phyloP scores from a whole-genome alignment of 805 yeast genomes.

The Clavispora fructus region DNA sequence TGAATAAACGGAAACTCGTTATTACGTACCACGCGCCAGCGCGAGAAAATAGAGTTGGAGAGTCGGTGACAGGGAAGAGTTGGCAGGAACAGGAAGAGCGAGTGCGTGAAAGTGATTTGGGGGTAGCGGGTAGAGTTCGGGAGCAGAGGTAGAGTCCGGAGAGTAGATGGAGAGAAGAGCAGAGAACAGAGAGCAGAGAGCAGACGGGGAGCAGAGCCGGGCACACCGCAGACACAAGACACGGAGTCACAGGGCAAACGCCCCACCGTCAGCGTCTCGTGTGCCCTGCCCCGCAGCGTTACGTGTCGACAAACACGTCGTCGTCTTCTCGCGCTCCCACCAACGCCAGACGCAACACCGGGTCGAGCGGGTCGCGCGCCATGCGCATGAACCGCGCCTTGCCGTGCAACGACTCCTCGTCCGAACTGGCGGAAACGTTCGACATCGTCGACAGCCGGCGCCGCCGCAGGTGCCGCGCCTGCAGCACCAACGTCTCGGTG shows the following conservation, averaged over 20 bases:
- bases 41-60: not conserved
- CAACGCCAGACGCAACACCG: not conserved
- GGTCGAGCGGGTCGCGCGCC: not conserved
- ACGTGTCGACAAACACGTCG: not conserved
- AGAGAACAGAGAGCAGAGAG: not conserved
- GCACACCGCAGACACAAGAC: no score
- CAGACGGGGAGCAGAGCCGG: no score
- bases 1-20: not conserved
- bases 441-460: conserved; percentile 13
- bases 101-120: not conserved
- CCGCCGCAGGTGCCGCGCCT: conserved; percentile 24
- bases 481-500: conserved; percentile 26
- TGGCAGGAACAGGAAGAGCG: not conserved
- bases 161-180: not conserved
- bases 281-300: not conserved
- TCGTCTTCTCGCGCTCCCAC: not conserved
- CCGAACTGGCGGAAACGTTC: not conserved
- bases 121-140: no score
- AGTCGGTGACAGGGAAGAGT: not conserved
- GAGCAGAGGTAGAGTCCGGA: not conserved
- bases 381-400: not conserved
- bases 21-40: not conserved
- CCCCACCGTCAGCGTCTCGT: no score
- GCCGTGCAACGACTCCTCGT: conserved; percentile 1
- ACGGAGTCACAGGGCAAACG: no score